Base-by-base conservation (phyloP, 2,329 filamentous ascomycete species). In the Epicoccum sorghinum region DNA sequence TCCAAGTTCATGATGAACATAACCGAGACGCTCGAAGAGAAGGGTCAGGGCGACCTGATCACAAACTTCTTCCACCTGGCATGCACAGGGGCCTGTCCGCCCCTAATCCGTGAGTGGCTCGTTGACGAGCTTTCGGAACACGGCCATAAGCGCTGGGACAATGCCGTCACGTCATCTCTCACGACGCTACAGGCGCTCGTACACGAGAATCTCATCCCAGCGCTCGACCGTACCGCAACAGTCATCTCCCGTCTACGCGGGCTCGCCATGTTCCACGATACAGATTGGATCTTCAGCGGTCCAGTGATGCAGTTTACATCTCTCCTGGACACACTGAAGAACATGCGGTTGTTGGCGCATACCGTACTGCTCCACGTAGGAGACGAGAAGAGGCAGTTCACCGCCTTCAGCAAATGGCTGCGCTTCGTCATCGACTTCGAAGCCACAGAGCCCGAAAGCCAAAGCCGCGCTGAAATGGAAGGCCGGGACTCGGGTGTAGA, bases 101-200 rank as follows among this genome's bases (percentile, higher is more conserved):
- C 85, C 8, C 83, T 86, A 18, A 80, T 98, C 48, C 87, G 86
- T 55, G 92, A 97, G 70, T 99, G 96, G 89, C 81, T 99, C 1
- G 85, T 93, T 4, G 91, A 96, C 67, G 89, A 89, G 60, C 78
- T 97, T 24, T 62, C 62, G 37, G 66, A 70, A 47, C 59, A 95
- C 89, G 92, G 92, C 0, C 90, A 96, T 66, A 97, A 96, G 75
- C 83, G 95, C 43, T 99, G 95, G 95, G 93, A 98, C 59, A 96
- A 93, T 68, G 88, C 90, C 5, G 89, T 96, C 2, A 82, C 85
- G 1, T 85, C 86, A 4, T 91, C 92, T 1, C 87, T 97, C 18
- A 87, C 90, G 55, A 88, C 86, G 48, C 82, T 98, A 8, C 85
- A 91, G 44, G 84, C 85, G 47, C 81, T 98, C 10, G 81, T 92